Conservation (phyloP, 2,329 filamentous ascomycete genomes). For the Xylariaceae sp. region DNA sequence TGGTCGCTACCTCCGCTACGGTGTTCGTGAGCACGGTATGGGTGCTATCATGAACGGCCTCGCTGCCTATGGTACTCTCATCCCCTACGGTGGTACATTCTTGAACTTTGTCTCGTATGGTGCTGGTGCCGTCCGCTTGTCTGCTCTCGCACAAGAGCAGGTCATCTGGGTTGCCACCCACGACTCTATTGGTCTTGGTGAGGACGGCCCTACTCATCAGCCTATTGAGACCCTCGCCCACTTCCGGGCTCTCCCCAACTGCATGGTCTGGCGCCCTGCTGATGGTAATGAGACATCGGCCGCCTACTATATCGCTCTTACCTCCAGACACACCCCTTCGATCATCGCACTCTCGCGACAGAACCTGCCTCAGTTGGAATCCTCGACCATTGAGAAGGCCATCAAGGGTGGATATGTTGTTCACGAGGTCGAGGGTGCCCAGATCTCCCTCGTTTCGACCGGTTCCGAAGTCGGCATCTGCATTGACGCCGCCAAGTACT, state of each 20-base stretch:
- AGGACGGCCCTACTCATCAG: conserved; percentile 98
- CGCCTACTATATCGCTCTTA: conserved; percentile 94
- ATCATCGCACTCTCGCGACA: conserved; percentile 95
- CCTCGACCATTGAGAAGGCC: conserved; percentile 81
- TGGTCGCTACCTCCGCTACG: conserved; percentile 89
- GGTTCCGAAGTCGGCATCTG: conserved; percentile 94
- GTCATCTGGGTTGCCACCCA: conserved; percentile 95
- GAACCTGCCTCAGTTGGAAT: conserved; percentile 96
- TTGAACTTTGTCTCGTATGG: conserved; percentile 99
- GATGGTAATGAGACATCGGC: conserved; percentile 98
- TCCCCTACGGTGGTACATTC: conserved; percentile 95
- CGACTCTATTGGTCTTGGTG: conserved; percentile 98
- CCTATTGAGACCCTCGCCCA: conserved; percentile 97
- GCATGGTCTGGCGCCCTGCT: conserved; percentile 98
- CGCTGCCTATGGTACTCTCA: conserved; percentile 88
- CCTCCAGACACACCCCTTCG: conserved; percentile 82
- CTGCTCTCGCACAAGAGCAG: conserved; percentile 84
- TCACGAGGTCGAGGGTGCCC: conserved; percentile 76
- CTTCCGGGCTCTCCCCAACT: conserved; percentile 98
- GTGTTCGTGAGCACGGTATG: conserved; percentile 90
- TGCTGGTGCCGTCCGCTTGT: conserved; percentile 90
- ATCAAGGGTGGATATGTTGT: conserved; percentile 94
- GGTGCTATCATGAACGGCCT: conserved; percentile 93
- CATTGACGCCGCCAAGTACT: conserved; percentile 86
- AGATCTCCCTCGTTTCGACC: conserved; percentile 87